Evolutionary conservation across 176 grass and related monocot species (phyloP).

Genomic region (Tuctoria greenei): DNA sequence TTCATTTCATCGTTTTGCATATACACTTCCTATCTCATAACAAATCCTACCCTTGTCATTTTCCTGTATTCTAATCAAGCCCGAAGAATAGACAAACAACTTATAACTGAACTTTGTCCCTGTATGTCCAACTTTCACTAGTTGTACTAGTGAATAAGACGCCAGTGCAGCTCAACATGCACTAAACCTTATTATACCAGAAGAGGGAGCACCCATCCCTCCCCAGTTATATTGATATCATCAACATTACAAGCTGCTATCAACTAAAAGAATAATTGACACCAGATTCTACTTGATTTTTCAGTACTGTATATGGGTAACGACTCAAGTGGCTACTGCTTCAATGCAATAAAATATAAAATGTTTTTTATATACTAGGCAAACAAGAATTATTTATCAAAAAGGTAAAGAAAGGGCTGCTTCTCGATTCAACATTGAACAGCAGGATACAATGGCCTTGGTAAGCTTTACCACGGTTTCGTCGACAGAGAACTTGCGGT

Average conservation of each 20-base stretch:
- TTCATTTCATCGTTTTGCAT: background rate
- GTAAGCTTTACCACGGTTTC: conserved; percentile 64
- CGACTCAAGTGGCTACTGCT: background rate
- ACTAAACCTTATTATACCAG: background rate
- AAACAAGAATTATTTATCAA: background rate
- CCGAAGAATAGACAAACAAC: background rate
- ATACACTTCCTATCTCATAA: background rate
- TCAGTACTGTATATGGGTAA: background rate
- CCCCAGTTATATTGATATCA: background rate
- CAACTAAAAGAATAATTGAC: background rate
- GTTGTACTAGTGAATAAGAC: background rate
- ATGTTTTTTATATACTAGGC: background rate
- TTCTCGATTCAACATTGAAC: background rate
- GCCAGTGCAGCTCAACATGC: background rate
- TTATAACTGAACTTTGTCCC: background rate
- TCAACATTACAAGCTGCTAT: background rate
- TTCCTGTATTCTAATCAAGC: background rate
- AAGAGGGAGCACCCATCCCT: background rate
- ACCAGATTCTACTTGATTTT: no score
- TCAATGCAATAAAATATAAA: background rate
- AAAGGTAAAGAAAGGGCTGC: background rate
- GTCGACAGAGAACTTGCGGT: conserved; percentile 71
- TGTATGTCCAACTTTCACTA: background rate
- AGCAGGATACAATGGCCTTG: conserved; percentile 80
- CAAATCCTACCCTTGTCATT: background rate